Percentiles rank a stretch among this genome's conserved stretches.
Evolutionary conservation across 768 basidiomycete species (phyloP).

Genomic region (Boletus tomentosulus): DNA sequence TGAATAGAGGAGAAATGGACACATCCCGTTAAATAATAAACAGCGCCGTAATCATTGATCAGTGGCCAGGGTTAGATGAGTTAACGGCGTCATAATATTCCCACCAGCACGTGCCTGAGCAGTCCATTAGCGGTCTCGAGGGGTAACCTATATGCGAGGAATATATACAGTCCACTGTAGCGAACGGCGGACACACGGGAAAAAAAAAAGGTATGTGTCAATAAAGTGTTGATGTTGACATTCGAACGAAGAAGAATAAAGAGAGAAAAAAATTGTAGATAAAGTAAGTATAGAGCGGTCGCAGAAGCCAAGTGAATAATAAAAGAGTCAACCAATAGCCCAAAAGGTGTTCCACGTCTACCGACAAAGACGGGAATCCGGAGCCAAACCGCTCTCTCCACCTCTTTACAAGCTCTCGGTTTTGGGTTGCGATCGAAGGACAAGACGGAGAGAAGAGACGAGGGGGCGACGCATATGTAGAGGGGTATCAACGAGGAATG

Average conservation of each 20-base stretch:
- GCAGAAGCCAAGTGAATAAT: slow-evolving; percentile 45
- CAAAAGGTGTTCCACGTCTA: slow-evolving; percentile 29
- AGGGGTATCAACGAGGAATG: slow-evolving; percentile 29
- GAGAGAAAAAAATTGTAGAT: slow-evolving; percentile 24
- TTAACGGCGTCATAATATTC: neutral
- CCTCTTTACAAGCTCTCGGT: slow-evolving; percentile 31
- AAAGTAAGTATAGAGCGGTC: slow-evolving; percentile 28
- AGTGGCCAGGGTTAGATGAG: neutral
- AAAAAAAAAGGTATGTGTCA: slow-evolving; percentile 24
- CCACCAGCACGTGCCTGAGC: neutral
- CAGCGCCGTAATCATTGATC: neutral
- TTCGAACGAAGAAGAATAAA: slow-evolving; percentile 26
- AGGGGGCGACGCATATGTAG: slow-evolving; percentile 25
- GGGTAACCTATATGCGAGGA: slow-evolving; percentile 18
- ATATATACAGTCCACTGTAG: slow-evolving; percentile 21
- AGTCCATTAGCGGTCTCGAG: neutral
- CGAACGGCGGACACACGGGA: slow-evolving; percentile 8
- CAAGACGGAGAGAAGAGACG: slow-evolving; percentile 13
- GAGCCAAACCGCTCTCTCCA: slow-evolving; percentile 41
- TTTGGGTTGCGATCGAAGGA: slow-evolving; percentile 28
- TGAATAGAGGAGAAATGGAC: neutral
- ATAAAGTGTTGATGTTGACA: slow-evolving; percentile 16
- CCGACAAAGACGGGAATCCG: slow-evolving; percentile 30
- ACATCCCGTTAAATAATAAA: neutral
- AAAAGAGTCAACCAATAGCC: slow-evolving; percentile 62